These are phyloP conservation scores for Graphilbum fragrans DNA, from an alignment of 2,329 filamentous ascomycete species.

Conservation along the genomic window DNA sequence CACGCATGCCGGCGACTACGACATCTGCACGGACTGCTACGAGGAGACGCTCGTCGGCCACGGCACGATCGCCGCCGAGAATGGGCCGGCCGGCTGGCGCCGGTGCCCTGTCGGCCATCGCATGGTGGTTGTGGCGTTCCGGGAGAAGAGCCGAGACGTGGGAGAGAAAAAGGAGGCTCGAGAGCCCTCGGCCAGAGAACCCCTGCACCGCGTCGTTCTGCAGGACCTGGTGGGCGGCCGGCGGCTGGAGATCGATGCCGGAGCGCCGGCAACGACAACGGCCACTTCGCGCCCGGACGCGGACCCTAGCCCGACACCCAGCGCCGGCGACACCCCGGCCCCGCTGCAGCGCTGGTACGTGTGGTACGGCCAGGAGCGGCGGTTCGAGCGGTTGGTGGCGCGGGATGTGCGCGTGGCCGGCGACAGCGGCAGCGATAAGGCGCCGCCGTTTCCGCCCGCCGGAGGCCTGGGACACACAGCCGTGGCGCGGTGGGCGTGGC, in stretches of 20 bases:
- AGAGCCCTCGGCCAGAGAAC: constrained; percentile 31
- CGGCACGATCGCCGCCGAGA: constrained; percentile 57
- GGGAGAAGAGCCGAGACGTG: constrained; percentile 36
- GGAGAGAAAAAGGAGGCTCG: too few relatives aligned
- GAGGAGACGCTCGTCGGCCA: constrained; percentile 43
- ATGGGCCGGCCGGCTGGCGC: constrained; percentile 72
- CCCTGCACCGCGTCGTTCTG: constrained; percentile 55
- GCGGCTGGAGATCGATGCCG: constrained; percentile 36
- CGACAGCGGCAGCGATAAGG: constrained; percentile 8
- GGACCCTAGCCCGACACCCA: too few relatives aligned
- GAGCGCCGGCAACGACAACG: neutral
- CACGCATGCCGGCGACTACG: constrained; percentile 60
- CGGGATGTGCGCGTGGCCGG: constrained; percentile 29
- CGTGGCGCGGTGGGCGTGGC: constrained; percentile 65
- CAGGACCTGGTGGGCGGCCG: constrained; percentile 68
- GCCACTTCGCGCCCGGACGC: constrained; percentile 34
- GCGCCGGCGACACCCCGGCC: constrained; percentile 5
- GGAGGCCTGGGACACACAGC: constrained; percentile 57
- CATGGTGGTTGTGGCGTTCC: constrained; percentile 71
- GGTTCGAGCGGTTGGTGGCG: constrained; percentile 34
- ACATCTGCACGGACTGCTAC: constrained; percentile 75
- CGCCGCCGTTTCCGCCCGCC: constrained; percentile 52
- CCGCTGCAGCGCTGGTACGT: constrained; percentile 8
- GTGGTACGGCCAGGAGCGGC: constrained; percentile 22
- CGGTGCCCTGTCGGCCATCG: constrained; percentile 70